These are phyloP conservation scores for Paragyromitra xinjiangensis DNA, from an alignment of 495 filamentous ascomycete species.

Conservation along the genomic window DNA sequence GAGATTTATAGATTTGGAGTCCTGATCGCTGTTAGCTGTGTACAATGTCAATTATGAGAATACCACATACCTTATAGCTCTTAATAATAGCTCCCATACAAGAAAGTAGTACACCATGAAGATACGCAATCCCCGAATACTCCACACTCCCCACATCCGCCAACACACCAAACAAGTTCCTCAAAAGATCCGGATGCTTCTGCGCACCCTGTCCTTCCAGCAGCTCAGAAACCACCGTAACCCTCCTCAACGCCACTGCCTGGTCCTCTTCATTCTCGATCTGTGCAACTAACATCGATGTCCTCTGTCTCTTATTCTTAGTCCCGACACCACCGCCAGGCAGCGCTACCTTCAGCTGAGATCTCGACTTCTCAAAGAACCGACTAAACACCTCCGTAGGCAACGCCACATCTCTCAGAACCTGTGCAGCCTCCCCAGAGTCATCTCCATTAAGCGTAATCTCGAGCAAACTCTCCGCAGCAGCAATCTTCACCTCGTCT, in stretches of 20 bases:
- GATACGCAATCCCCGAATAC: conserved; percentile 81
- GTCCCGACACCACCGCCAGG: conserved; percentile 2
- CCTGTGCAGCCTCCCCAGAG: conserved; percentile 53
- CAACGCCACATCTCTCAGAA: conserved; percentile 62
- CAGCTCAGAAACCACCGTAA: conserved; percentile 88
- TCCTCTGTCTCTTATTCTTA: conserved; percentile 40
- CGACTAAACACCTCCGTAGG: conserved; percentile 70
- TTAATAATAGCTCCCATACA: conserved; percentile 82
- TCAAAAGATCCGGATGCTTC: conserved; percentile 75
- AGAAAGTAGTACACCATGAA: conserved; percentile 79
- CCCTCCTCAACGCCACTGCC: conserved; percentile 70
- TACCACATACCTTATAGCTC: conserved; percentile 65
- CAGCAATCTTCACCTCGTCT: conserved; percentile 66
- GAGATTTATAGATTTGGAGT: conserved; percentile 66
- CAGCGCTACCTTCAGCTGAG: conserved; percentile 31
- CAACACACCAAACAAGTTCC: conserved; percentile 79
- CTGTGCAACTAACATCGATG: conserved; percentile 58
- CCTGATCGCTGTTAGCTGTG: conserved; percentile 33
- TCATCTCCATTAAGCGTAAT: conserved; percentile 59
- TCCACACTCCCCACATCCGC: conserved; percentile 85
- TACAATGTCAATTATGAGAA: not conserved
- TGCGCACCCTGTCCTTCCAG: conserved; percentile 78
- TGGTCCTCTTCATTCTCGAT: conserved; percentile 66
- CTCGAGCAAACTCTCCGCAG: conserved; percentile 70
- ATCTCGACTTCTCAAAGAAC: conserved; percentile 46